Conservation (phyloP, 306 rosid species). For the Carpinus viminea region DNA sequence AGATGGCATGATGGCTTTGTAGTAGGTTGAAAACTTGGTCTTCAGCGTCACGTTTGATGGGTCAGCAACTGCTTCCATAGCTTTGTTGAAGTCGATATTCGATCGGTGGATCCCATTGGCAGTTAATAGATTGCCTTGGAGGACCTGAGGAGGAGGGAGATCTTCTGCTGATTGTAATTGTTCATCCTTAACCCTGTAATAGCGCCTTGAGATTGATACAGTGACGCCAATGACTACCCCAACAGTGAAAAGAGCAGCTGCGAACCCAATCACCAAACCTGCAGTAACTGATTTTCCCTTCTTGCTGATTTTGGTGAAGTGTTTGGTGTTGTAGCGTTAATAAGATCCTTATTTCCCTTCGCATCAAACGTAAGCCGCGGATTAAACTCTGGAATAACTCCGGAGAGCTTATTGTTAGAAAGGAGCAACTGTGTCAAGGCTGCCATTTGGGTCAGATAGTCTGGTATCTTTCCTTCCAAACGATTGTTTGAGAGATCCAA, state of each 20-base stretch:
- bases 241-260: conserved; percentile 47
- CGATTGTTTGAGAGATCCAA: conserved; percentile 82
- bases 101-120: conserved; percentile 69
- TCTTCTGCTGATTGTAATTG: conserved; percentile 42
- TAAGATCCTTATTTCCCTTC: conserved; percentile 33
- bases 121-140: conserved; percentile 56
- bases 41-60: conserved; percentile 60
- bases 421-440: conserved; percentile 57
- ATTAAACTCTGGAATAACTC: conserved; percentile 38
- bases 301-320: not conserved
- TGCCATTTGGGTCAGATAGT: conserved; percentile 10
- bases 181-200: conserved; percentile 46
- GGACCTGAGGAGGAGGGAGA: conserved; percentile 43
- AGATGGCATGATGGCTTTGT: conserved; percentile 68
- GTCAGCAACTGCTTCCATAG: conserved; percentile 65
- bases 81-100: conserved; percentile 68
- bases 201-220: conserved; percentile 42
- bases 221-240: conserved; percentile 38
- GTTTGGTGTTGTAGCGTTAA: not conserved
- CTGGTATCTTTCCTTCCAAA: conserved; percentile 59
- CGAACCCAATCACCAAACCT: conserved; percentile 48
- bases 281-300: conserved; percentile 38
- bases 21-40: conserved; percentile 84
- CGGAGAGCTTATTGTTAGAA: conserved; percentile 58
- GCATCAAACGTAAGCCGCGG: conserved; percentile 9